Base-by-base conservation (phyloP, 2,329 filamentous ascomycete species). In the Microdochium paspali region DNA sequence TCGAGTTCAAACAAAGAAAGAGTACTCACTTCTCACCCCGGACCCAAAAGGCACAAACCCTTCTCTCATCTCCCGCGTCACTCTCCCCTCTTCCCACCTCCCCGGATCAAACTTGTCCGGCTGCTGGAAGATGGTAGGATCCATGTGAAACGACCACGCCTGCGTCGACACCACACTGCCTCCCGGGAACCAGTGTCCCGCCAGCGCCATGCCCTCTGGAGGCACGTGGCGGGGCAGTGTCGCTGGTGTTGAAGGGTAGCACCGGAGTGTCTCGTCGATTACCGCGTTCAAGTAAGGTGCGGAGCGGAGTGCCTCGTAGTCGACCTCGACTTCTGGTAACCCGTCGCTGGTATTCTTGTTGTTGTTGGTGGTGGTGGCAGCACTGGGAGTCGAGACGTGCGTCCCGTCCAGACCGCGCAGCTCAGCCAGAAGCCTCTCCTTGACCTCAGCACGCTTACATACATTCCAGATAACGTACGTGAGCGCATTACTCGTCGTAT, bases 131-230 rank as follows among this genome's bases (percentile, higher is more conserved):
- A 65, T 59, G 2, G 32, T 35, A 0, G 54, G 49, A 45, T 70
- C 59, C 3, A 64, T 60, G 48, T 73, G 70, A 12, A 72, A 51
- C n/a, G 58, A 66, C 46, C 66, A 69, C 15, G 58, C 54, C 51
- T 70, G 66, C 1, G 66, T 64, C 1, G 60, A 53, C 1, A 70
- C 62, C 0, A 55, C 61, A 1, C 54, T 54, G 0, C 64, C 65
- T 0, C 56, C 61, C 0, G 67, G 66, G 10, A 72, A 46, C 45
- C 53, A 56, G 45, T 64, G 56, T 1, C 61, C 66, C 3, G 51
- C 58, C 9, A 71, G 45, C 0, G 53, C 50, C 1, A 59, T 60
- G 1, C 66, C 66, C 15, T 56, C 59, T 2, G 50, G 24, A 0
- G 67, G 65, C 1, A 65, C 58, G 6, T 52, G 50, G 2, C 67